A percentile compares a stretch with the other conserved stretches of the same genome.
These are phyloP conservation scores for Cadophora malorum DNA, from an alignment of 2,329 filamentous ascomycete genomes.

Conservation along the genomic window DNA sequence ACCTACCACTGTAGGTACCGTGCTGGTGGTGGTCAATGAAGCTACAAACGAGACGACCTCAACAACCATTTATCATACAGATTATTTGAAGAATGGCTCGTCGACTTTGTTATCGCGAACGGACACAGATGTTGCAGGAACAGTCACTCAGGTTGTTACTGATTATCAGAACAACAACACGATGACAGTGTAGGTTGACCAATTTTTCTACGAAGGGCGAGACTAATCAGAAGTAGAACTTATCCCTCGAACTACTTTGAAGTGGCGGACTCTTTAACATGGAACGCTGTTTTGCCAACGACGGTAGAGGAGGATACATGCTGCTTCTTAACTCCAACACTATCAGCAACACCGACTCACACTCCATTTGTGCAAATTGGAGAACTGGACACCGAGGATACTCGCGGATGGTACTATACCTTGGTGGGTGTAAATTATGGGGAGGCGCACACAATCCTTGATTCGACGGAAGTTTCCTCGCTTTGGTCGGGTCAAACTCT, in stretches of 20 bases:
- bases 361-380: slow-evolving; percentile 14
- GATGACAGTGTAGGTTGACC: slow-evolving; percentile 3
- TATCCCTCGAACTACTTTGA: slow-evolving; percentile 26
- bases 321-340: slow-evolving; percentile 6
- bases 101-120: slow-evolving; percentile 21
- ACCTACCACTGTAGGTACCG: slow-evolving; percentile 19
- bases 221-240: neutral
- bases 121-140: slow-evolving; percentile 19
- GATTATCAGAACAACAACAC: neutral
- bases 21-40: slow-evolving; percentile 19
- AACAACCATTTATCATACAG: slow-evolving; percentile 24
- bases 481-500: slow-evolving; percentile 23
- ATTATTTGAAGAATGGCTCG: slow-evolving; percentile 20
- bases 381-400: neutral
- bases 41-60: slow-evolving; percentile 24
- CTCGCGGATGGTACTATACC: slow-evolving; percentile 11
- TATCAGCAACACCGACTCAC: slow-evolving; percentile 15
- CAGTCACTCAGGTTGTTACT: slow-evolving; percentile 23
- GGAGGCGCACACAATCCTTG: slow-evolving; percentile 6
- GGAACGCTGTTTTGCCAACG: slow-evolving; percentile 21
- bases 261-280: slow-evolving; percentile 19
- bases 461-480: slow-evolving; percentile 14
- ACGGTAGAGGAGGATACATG: slow-evolving; percentile 18
- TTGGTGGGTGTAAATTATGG: neutral
- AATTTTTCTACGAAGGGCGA: neutral